Conservation (phyloP, 495 filamentous ascomycete species). For the Bacidia gigantensis region DNA sequence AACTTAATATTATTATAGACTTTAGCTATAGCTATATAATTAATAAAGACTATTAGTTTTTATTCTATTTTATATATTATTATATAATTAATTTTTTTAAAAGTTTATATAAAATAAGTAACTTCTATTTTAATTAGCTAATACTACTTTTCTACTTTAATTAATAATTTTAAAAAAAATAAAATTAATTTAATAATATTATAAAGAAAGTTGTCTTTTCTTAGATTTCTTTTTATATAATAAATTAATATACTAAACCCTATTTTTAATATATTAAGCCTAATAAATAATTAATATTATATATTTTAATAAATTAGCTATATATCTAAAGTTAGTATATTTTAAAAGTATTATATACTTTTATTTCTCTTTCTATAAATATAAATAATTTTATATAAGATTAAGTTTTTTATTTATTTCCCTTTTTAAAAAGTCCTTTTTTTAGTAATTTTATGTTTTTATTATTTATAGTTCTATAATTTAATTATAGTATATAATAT, state of each 20-base stretch:
- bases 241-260: neutral
- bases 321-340: conserved; percentile 3
- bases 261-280: conserved; percentile 8
- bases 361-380: neutral
- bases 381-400: neutral
- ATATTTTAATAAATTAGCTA: neutral
- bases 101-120: neutral
- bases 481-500: neutral
- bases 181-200: neutral
- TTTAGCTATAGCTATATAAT: neutral
- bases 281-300: neutral
- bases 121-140: neutral
- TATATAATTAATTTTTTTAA: neutral
- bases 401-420: neutral
- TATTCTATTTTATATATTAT: neutral
- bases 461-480: neutral
- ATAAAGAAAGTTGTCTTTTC: neutral
- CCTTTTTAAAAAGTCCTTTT: neutral
- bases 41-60: neutral
- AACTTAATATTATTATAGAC: neutral
- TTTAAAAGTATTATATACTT: neutral
- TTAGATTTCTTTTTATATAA: neutral
- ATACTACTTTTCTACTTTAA: neutral
- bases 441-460: neutral
- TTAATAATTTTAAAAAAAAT: neutral